A percentile compares a stretch with the other conserved stretches of the same genome.
phyloP scores from a whole-genome alignment of 75 land plant species.

The Cryptomeria japonica region DNA sequence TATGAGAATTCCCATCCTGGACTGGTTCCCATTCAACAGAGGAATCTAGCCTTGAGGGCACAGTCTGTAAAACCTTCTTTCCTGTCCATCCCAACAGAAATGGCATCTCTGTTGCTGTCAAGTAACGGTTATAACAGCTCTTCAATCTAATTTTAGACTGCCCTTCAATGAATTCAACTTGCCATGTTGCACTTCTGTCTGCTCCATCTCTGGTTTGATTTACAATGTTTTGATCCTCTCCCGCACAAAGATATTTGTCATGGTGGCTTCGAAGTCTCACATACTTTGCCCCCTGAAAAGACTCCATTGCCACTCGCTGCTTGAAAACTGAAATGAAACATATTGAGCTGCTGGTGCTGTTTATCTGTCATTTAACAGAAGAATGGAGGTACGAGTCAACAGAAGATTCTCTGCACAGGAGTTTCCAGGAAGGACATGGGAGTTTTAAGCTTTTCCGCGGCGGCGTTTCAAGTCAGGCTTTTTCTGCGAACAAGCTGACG shows the following conservation, averaged over 20 bases:
- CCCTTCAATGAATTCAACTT: slow-evolving; percentile 16
- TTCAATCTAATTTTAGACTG: slow-evolving; percentile 45
- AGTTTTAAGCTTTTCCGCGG: too few species aligned
- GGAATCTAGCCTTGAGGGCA: slow-evolving; percentile 46
- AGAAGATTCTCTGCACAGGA: too few species aligned
- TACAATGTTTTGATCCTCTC: slow-evolving; percentile 42
- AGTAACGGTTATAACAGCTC: slow-evolving; percentile 61
- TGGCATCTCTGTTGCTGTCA: slow-evolving; percentile 67
- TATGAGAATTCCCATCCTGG: slow-evolving; percentile 43
- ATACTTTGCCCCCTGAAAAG: slow-evolving; percentile 35
- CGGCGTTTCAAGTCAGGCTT: too few species aligned
- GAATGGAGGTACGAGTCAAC: too few species aligned
- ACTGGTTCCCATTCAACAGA: slow-evolving; percentile 88
- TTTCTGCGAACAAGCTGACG: too few species aligned
- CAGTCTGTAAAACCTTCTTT: slow-evolving; percentile 69
- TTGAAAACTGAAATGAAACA: not conserved
- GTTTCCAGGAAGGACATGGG: too few species aligned
- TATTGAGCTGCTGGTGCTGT: not conserved
- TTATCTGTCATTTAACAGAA: not conserved
- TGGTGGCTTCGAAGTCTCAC: slow-evolving; percentile 60
- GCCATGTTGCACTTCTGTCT: slow-evolving; percentile 16
- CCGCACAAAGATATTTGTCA: slow-evolving; percentile 61
- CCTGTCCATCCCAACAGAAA: slow-evolving; percentile 85
- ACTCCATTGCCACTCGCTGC: slow-evolving; percentile 34
- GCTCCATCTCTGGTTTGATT: slow-evolving; percentile 33